phyloP scores from a whole-genome alignment of 1,284 basidiomycete species.

The Taiwanofungus camphoratus region DNA sequence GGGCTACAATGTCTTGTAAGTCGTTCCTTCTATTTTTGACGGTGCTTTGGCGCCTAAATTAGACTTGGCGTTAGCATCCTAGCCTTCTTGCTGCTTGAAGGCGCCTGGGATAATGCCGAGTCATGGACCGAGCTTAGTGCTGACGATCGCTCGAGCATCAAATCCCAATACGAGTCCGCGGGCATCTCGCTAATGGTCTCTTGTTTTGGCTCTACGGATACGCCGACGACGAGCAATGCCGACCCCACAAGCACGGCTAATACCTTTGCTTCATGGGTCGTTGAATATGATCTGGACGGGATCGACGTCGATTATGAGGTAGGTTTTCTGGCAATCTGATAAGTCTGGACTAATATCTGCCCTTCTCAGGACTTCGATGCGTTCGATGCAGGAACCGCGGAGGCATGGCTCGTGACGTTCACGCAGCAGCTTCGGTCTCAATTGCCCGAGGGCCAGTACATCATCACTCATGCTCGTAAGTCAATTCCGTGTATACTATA shows the following conservation, averaged over 20 bases:
- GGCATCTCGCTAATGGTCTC: constrained; percentile 45
- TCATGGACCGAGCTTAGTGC: constrained; percentile 35
- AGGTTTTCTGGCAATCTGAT: background rate
- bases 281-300: constrained; percentile 44
- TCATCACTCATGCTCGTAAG: constrained; percentile 34
- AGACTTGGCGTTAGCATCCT: constrained; percentile 28
- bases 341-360: background rate
- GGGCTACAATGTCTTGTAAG: constrained; percentile 45
- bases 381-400: constrained; percentile 35
- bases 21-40: background rate
- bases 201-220: constrained; percentile 45
- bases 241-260: constrained; percentile 38
- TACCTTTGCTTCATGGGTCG: constrained; percentile 44
- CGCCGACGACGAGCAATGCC: constrained; percentile 38
- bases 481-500: background rate
- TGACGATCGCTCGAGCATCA: constrained; percentile 30
- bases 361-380: constrained; percentile 44
- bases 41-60: background rate
- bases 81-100: constrained; percentile 37
- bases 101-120: constrained; percentile 39
- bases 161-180: constrained; percentile 38
- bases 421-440: constrained; percentile 32
- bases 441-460: constrained; percentile 29
- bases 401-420: constrained; percentile 40
- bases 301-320: constrained; percentile 56